Conservation (phyloP, 305 asterid genomes). For the Solanum aculeatissimum region DNA sequence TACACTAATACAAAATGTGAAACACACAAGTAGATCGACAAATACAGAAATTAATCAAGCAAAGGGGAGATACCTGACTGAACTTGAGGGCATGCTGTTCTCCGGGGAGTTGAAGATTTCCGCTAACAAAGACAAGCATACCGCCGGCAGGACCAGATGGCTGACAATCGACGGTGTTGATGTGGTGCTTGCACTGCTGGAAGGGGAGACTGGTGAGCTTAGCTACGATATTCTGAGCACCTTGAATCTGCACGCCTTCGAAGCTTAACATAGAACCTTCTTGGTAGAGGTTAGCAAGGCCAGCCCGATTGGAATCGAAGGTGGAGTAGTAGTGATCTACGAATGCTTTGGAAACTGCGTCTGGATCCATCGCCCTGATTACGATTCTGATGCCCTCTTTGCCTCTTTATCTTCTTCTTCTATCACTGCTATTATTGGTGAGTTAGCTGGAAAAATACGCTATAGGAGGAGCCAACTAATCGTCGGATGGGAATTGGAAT, state of each 20-base stretch:
- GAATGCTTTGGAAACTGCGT: conserved; percentile 19
- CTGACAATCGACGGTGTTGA: conserved; percentile 28
- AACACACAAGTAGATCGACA: neutral
- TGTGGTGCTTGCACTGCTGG: conserved; percentile 19
- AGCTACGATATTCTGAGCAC: conserved; percentile 19
- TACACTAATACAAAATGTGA: neutral
- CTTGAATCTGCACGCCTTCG: conserved; percentile 26
- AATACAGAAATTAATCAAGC: neutral
- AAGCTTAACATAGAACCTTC: conserved; percentile 21
- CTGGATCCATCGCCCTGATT: conserved; percentile 19
- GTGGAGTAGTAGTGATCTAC: conserved; percentile 30
- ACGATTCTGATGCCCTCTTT: neutral
- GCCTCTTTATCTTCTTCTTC: neutral
- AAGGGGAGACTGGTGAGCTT: conserved; percentile 21
- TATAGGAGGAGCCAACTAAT: neutral
- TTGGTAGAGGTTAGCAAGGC: conserved; percentile 19
- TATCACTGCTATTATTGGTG: neutral
- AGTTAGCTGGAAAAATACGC: conserved; percentile 10
- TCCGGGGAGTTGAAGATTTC: conserved; percentile 22
- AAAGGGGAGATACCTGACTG: conserved; percentile 17
- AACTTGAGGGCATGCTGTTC: conserved; percentile 32
- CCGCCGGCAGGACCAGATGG: conserved; percentile 33
- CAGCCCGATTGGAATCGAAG: conserved; percentile 17
- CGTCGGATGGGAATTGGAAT: neutral
- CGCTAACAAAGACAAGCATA: conserved; percentile 27